Evolutionary conservation across 2,329 filamentous ascomycete species (phyloP), one percentile per base, ranked within the genome.

Genomic region (Curvularia sp.): DNA sequence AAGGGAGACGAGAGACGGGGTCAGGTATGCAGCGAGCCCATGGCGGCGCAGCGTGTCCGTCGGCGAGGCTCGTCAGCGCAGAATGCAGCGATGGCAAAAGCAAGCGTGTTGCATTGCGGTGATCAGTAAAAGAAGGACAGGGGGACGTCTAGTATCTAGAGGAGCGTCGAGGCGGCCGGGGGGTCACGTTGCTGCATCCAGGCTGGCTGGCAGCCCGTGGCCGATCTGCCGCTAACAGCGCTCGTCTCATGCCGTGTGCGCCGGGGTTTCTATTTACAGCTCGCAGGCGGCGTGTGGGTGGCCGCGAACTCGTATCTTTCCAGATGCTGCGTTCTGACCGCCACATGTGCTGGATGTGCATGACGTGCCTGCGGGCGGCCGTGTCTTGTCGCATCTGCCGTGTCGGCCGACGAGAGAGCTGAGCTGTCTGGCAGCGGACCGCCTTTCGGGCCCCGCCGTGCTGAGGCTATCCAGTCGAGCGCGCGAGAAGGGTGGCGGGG

Each of bases 371-470:
- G 33, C 13, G 12, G 15, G 15, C 4, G 12, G 41, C 22, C 22
- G 24, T 22, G 41, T 42, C 28, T 42, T 42, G n/a, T 20, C 8
- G 18, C 18, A 5, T 5, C 39, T 31, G 28, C 2, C 28, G 28
- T 31, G 7, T 10, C 51, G 51, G 49, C 26, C 20, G 43, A 9
- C 43, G 12, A 46, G 15, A 26, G 55, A 53, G 59, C 55, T 53
- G 48, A 58, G 51, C 49, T 55, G 50, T 53, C 31, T 56, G 47
- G 48, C 38, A 26, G 51, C 52, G 44, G 56, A 58, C 56, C 56
- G 46, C 51, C 12, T 55, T 30, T 58, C 26, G 46, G 56, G 51
- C 51, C 51, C 51, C 20, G 44, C 47, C 56, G 35, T 22, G 31
- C 39, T 50, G 46, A 46, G 30, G 46, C 54, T 49, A 20, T 46